A percentile compares a stretch with the other conserved stretches of the same genome.
Conservation (phyloP, 805 yeast species). For the Metschnikowia orientalis region DNA sequence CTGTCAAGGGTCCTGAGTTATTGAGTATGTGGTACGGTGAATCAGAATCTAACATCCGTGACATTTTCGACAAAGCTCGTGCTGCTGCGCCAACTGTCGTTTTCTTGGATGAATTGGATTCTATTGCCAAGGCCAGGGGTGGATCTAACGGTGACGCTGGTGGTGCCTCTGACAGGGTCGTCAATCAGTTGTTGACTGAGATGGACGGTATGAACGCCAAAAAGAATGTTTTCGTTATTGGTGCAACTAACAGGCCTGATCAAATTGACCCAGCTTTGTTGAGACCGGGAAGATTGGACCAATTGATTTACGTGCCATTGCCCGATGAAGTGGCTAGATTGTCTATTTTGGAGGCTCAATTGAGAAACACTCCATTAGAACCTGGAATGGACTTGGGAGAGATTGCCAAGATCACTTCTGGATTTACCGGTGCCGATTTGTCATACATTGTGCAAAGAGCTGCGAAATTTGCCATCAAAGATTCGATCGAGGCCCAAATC, state of each 20-base stretch:
- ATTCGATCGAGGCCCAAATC: conserved; percentile 79
- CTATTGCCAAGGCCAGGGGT: conserved; percentile 96
- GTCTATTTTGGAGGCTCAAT: conserved; percentile 90
- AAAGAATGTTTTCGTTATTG: conserved; percentile 97
- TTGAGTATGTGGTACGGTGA: conserved; percentile 99
- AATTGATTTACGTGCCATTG: conserved; percentile 95
- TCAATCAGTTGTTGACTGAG: conserved; percentile 90
- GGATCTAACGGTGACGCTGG: conserved; percentile 73
- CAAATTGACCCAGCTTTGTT: conserved; percentile 98
- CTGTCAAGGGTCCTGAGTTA: conserved; percentile 95
- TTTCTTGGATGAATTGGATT: conserved; percentile 95
- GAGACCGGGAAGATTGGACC: conserved; percentile 99
- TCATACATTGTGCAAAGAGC: conserved; percentile 96
- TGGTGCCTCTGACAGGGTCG: conserved; percentile 95
- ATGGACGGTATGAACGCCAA: conserved; percentile 99
- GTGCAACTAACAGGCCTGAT: conserved; percentile 99
- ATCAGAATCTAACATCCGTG: conserved; percentile 95
- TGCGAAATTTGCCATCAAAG: conserved; percentile 98
- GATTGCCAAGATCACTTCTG: conserved; percentile 91
- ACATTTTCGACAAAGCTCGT: conserved; percentile 95
- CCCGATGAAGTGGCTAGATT: conserved; percentile 95
- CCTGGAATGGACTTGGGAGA: conserved; percentile 88
- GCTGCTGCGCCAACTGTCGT: conserved; percentile 99
- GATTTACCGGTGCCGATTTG: conserved; percentile 99
- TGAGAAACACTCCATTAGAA: conserved; percentile 97